These are phyloP conservation scores for Craterostigma plantagineum DNA, from an alignment of 257 asterid species.

Conservation along the genomic window DNA sequence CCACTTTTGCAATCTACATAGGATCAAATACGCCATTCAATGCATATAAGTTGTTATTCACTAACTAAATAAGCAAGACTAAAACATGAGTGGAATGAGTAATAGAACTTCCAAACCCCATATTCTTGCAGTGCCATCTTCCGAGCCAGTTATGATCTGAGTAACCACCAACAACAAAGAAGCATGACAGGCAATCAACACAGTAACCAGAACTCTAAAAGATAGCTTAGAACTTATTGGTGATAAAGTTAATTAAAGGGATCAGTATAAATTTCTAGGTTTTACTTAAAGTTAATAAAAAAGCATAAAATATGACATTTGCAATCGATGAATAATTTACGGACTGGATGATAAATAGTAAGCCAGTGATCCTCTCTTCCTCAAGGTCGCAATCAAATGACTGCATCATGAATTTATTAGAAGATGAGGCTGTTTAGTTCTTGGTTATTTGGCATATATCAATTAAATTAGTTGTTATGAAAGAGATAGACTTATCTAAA, in stretches of 20 bases:
- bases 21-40: slow-evolving; percentile 11
- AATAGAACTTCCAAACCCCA: slow-evolving; percentile 44
- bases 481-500: neutral
- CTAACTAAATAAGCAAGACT: neutral
- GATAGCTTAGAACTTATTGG: neutral
- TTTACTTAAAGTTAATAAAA: slow-evolving; percentile 3
- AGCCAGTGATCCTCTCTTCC: no score
- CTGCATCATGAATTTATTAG: no score
- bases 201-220: no score
- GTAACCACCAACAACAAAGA: slow-evolving; percentile 3
- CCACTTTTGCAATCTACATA: slow-evolving; percentile 80
- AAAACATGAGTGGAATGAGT: slow-evolving; percentile 7
- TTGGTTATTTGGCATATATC: no score
- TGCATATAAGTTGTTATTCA: slow-evolving; percentile 7
- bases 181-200: neutral
- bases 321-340: neutral
- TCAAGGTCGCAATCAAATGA: no score
- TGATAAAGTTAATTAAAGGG: neutral
- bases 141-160: slow-evolving; percentile 96
- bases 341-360: neutral
- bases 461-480: no score
- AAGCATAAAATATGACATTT: neutral
- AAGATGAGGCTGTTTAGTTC: no score
- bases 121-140: slow-evolving; percentile 84
- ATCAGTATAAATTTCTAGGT: no score